phyloP scores from a whole-genome alignment of 148 eudicot genomes.

The Amaranthus palmeri region DNA sequence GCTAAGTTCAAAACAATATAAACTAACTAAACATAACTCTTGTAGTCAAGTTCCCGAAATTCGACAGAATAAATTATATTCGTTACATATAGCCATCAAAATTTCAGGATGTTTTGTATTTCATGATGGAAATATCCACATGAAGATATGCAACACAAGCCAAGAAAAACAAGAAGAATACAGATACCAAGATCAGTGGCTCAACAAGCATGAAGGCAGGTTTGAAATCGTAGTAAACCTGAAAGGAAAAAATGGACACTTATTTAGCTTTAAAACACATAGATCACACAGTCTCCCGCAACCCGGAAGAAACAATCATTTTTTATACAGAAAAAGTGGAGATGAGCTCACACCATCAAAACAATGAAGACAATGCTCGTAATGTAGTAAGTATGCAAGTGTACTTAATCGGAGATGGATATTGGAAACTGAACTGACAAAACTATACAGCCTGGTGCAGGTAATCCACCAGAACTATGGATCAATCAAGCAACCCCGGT shows the following conservation, averaged over 20 bases:
- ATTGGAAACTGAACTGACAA: too few relatives aligned
- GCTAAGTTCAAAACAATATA: background rate
- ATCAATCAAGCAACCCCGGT: too few relatives aligned
- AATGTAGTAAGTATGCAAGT: too few relatives aligned
- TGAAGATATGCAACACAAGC: slow-evolving; percentile 72
- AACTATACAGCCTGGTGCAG: too few relatives aligned
- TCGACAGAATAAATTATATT: background rate
- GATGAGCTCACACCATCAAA: background rate
- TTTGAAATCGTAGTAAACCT: slow-evolving; percentile 88
- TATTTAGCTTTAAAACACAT: background rate
- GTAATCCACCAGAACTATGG: too few relatives aligned
- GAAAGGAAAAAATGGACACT: slow-evolving; percentile 21
- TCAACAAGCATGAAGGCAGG: slow-evolving; percentile 89
- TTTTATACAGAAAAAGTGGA: background rate
- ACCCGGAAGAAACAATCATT: background rate
- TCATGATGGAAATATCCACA: slow-evolving; percentile 67
- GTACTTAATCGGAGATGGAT: too few relatives aligned
- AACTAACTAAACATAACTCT: background rate
- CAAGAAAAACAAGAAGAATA: slow-evolving; percentile 66
- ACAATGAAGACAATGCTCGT: background rate
- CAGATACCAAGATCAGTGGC: slow-evolving; percentile 82
- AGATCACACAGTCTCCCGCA: background rate
- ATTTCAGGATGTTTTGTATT: slow-evolving; percentile 37
- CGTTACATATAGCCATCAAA: background rate
- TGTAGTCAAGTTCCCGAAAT: background rate